A percentile compares a stretch with the other conserved stretches of the same genome.
Evolutionary conservation across 75 land plant species (phyloP).

Genomic region (Selaginella moellendorffii): DNA sequence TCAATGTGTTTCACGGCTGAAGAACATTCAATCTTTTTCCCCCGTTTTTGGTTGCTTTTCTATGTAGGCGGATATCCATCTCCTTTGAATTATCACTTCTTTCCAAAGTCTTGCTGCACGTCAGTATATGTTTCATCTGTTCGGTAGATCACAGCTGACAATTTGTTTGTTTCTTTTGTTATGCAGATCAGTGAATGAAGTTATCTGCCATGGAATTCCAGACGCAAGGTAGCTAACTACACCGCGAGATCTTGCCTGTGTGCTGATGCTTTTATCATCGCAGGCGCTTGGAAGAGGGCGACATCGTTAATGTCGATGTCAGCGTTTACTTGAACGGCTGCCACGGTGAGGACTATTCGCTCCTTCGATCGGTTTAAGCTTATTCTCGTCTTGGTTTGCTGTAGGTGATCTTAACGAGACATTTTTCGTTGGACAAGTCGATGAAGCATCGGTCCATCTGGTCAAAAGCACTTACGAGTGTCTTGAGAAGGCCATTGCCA

Average conservation of each 20-base stretch:
- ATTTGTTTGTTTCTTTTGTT: conserved; percentile 9
- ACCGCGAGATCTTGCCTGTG: background rate
- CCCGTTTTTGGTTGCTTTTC: background rate
- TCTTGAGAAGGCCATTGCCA: conserved; percentile 87
- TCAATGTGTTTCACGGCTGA: too few relatives aligned
- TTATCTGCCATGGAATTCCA: conserved; percentile 97
- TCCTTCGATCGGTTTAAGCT: too few relatives aligned
- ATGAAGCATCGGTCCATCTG: conserved; percentile 57
- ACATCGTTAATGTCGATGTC: conserved; percentile 97
- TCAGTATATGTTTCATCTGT: conserved; percentile 47
- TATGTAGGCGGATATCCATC: conserved; percentile 91
- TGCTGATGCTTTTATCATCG: conserved; percentile 1
- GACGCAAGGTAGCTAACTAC: conserved; percentile 60
- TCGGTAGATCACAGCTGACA: too few relatives aligned
- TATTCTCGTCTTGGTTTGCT: too few relatives aligned
- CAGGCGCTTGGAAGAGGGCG: conserved; percentile 93
- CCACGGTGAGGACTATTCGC: conserved; percentile 44
- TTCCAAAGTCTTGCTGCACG: conserved; percentile 99
- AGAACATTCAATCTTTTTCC: too few relatives aligned
- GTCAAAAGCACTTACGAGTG: conserved; percentile 91
- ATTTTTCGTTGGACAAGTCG: conserved; percentile 85
- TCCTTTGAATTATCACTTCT: conserved; percentile 94
- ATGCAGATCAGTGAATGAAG: conserved; percentile 91
- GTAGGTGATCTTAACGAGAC: conserved; percentile 97
- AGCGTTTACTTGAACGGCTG: conserved; percentile 77